phyloP scores from a whole-genome alignment of 1,139 yeast species.

The Pneumocystis jirovecii region DNA sequence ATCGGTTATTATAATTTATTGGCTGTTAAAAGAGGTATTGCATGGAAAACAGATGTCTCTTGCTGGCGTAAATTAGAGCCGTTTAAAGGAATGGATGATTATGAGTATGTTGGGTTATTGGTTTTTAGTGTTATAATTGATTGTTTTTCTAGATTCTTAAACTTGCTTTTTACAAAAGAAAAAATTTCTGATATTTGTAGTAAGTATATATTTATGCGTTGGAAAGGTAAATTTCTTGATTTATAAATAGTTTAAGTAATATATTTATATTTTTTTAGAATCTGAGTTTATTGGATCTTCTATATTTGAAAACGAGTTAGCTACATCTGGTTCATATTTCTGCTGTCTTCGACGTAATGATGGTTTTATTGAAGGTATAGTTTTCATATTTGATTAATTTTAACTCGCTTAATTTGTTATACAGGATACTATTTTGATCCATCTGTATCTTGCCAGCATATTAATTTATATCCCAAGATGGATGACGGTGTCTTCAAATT shows the following conservation, averaged over 20 bases:
- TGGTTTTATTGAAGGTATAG: background rate
- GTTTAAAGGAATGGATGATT: background rate
- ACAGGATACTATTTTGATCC: background rate
- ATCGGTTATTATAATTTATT: background rate
- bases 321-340: background rate
- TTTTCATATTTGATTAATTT: background rate
- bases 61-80: background rate
- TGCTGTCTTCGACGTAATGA: background rate
- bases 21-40: background rate
- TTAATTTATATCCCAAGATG: slow-evolving; percentile 1
- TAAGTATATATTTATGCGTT: background rate
- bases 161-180: background rate
- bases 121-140: background rate
- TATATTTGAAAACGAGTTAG: background rate
- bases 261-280: background rate
- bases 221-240: background rate
- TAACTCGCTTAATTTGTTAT: background rate
- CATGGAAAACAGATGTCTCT: background rate
- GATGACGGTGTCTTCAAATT: background rate
- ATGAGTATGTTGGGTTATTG: background rate
- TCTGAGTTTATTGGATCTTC: background rate
- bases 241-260: background rate
- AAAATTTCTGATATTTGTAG: background rate
- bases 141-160: background rate
- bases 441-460: background rate